These are phyloP conservation scores for Septoria linicola DNA, from an alignment of 2,329 filamentous ascomycete genomes.

Conservation along the genomic window DNA sequence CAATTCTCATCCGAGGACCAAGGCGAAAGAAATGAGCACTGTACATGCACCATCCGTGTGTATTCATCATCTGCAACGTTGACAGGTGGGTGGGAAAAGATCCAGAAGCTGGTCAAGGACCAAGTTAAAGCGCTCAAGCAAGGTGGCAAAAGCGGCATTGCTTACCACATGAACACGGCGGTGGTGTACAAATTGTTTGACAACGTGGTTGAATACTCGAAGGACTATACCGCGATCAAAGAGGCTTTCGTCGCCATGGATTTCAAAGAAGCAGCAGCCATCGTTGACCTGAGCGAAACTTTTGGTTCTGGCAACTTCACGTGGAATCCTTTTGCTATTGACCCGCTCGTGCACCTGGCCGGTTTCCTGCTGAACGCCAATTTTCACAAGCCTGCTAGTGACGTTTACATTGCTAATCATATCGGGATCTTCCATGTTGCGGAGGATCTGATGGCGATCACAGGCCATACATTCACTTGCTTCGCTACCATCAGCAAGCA, in stretches of 20 bases:
- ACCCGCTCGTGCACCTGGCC: slow-evolving; percentile 24
- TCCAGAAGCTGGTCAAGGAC: neutral
- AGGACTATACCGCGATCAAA: neutral
- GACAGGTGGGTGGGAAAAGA: neutral
- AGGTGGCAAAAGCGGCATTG: no score
- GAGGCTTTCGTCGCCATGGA: neutral
- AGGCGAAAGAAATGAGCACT: neutral
- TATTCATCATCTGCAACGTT: no score
- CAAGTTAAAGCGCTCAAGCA: neutral
- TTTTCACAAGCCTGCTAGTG: slow-evolving; percentile 3
- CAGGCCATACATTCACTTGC: neutral
- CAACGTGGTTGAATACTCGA: neutral
- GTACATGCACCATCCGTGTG: neutral
- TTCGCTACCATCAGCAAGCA: neutral
- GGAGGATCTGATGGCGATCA: neutral
- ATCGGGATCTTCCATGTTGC: neutral
- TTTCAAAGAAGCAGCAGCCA: neutral
- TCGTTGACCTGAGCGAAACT: neutral
- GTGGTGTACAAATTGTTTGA: neutral
- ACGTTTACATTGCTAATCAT: neutral
- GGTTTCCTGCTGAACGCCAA: slow-evolving; percentile 33
- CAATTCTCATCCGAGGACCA: no score
- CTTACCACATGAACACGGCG: neutral
- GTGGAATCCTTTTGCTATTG: slow-evolving; percentile 33
- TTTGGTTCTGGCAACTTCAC: slow-evolving; percentile 31